Evolutionary conservation across 805 yeast species (phyloP).

Genomic region (Kodamaea kakaduensis): DNA sequence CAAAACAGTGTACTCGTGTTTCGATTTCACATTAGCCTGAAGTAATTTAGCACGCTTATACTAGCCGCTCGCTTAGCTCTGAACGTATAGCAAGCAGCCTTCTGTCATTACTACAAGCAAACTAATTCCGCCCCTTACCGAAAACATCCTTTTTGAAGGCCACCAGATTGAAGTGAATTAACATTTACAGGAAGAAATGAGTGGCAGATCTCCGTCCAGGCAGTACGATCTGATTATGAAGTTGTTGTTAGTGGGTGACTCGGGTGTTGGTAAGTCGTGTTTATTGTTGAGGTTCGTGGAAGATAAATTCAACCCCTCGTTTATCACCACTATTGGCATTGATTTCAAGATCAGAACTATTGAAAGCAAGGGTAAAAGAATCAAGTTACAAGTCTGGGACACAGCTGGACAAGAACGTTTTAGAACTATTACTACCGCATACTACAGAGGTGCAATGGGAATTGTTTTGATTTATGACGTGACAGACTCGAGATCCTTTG

Average conservation of each 20-base stretch:
- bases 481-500: constrained; percentile 86
- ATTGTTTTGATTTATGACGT: constrained; percentile 81
- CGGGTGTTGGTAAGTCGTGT: constrained; percentile 87
- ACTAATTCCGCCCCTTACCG: constrained; percentile 2
- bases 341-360: constrained; percentile 97
- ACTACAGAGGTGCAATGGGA: constrained; percentile 88
- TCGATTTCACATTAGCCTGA: neutral
- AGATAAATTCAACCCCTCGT: constrained; percentile 93
- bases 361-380: constrained; percentile 86
- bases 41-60: neutral
- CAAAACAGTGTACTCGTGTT: neutral
- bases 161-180: neutral
- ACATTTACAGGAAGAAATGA: constrained; percentile 38
- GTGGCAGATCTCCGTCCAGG: constrained; percentile 62
- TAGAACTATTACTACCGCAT: constrained; percentile 90
- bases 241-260: constrained; percentile 89
- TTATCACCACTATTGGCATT: constrained; percentile 96
- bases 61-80: neutral
- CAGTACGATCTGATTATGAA: constrained; percentile 89
- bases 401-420: constrained; percentile 98
- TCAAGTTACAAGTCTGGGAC: constrained; percentile 95
- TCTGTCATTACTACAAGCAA: neutral
- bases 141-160: neutral
- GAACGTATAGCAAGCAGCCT: neutral
- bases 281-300: constrained; percentile 88